Evolutionary conservation across 441 rosid species (phyloP).

Genomic region (Croton laevigatus): DNA sequence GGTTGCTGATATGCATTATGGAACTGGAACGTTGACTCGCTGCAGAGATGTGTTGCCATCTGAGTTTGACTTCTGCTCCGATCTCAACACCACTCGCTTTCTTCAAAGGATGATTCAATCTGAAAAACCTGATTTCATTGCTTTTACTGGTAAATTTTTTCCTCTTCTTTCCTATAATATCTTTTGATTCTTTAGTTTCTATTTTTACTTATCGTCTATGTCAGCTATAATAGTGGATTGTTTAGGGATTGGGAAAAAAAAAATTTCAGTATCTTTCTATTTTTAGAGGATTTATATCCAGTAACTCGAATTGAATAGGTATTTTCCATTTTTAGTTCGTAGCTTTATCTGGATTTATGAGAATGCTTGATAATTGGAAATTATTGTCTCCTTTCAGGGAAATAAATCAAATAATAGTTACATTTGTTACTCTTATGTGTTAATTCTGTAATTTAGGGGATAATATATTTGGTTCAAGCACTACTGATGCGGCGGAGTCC

Average conservation of each 20-base stretch:
- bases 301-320: no score
- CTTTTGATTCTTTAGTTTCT: not conserved
- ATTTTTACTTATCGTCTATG: not conserved
- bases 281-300: no score
- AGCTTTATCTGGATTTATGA: not conserved
- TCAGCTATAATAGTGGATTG: no score
- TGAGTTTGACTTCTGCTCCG: conserved; percentile 65
- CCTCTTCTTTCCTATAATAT: not conserved
- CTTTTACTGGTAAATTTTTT: conserved; percentile 58
- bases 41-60: conserved; percentile 69
- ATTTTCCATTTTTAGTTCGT: no score
- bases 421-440: conserved; percentile 21
- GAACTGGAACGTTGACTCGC: conserved; percentile 60
- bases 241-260: no score
- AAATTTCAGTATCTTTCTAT: no score
- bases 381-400: not conserved
- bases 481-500: conserved; percentile 88
- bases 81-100: conserved; percentile 78
- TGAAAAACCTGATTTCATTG: conserved; percentile 79
- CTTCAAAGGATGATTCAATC: conserved; percentile 61
- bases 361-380: not conserved
- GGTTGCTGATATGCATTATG: conserved; percentile 95
- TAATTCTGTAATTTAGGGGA: conserved; percentile 52
- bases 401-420: no score
- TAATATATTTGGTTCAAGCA: conserved; percentile 77